Conservation (phyloP, 176 grass and related monocot genomes). For the Eremochloa ophiuroides region DNA sequence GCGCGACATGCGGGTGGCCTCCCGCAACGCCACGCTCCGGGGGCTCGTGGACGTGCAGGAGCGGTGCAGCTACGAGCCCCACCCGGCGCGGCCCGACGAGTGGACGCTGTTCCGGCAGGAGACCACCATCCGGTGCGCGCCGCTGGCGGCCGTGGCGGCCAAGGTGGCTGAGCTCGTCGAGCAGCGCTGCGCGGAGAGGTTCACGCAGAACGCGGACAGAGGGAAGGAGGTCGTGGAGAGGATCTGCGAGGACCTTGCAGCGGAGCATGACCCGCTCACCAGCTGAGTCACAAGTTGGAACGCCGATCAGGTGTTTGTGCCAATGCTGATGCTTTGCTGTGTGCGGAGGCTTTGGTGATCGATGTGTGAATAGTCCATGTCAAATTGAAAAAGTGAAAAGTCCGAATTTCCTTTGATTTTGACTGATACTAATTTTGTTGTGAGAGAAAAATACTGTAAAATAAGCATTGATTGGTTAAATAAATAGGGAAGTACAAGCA, state of each 20-base stretch:
- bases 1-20: conserved; percentile 56
- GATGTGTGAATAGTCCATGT: not conserved
- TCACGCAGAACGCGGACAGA: conserved; percentile 43
- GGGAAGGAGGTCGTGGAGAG: conserved; percentile 63
- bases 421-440: too few relatives aligned
- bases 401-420: too few relatives aligned
- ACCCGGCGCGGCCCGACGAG: conserved; percentile 53
- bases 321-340: not conserved
- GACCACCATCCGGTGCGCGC: conserved; percentile 71
- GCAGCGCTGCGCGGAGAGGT: conserved; percentile 65
- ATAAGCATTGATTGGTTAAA: too few relatives aligned
- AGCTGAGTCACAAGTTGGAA: not conserved
- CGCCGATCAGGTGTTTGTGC: not conserved
- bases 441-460: too few relatives aligned
- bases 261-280: not conserved
- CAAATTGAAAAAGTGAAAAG: not conserved
- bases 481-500: too few relatives aligned
- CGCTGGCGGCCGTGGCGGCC: conserved; percentile 42
- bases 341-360: not conserved
- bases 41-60: conserved; percentile 63
- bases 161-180: conserved; percentile 50
- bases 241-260: conserved; percentile 48
- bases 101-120: conserved; percentile 74
- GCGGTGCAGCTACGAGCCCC: conserved; percentile 55
- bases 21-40: conserved; percentile 51